phyloP scores from a whole-genome alignment of 2,329 filamentous ascomycete genomes.

The Cladosporium sp. region DNA sequence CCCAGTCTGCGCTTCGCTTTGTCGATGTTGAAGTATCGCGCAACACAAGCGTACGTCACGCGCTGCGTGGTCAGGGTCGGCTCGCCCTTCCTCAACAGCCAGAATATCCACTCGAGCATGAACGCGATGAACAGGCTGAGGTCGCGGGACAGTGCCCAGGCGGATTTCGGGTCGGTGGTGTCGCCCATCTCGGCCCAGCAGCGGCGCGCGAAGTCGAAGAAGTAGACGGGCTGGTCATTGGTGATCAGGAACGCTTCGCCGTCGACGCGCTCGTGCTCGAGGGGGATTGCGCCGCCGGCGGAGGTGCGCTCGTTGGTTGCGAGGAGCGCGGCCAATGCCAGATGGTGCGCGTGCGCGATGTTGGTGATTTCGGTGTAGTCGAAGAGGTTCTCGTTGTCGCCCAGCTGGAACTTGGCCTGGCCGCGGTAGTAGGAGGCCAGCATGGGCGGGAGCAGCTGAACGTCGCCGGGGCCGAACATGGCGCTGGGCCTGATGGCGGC shows the following conservation, averaged over 20 bases:
- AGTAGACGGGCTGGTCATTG: constrained; percentile 53
- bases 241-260: constrained; percentile 56
- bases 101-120: constrained; percentile 49
- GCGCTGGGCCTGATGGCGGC: constrained; percentile 52
- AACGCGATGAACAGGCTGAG: constrained; percentile 46
- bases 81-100: constrained; percentile 45
- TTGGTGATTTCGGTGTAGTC: constrained; percentile 58
- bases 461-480: constrained; percentile 55
- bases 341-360: constrained; percentile 54
- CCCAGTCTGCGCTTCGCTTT: constrained; percentile 73
- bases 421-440: constrained; percentile 49
- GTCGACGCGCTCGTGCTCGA: constrained; percentile 52
- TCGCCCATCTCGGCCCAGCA: constrained; percentile 51
- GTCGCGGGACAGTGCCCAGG: constrained; percentile 48
- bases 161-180: constrained; percentile 35
- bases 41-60: constrained; percentile 71
- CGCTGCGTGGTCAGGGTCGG: constrained; percentile 51
- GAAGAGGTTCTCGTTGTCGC: constrained; percentile 55
- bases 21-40: constrained; percentile 73
- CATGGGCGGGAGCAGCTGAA: constrained; percentile 49
- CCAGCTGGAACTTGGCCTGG: constrained; percentile 55
- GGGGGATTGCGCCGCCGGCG: constrained; percentile 39
- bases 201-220: constrained; percentile 53
- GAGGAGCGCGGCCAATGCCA: constrained; percentile 54
- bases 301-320: constrained; percentile 43